phyloP scores from a whole-genome alignment of 768 basidiomycete genomes.

The Astraeus odoratus region DNA sequence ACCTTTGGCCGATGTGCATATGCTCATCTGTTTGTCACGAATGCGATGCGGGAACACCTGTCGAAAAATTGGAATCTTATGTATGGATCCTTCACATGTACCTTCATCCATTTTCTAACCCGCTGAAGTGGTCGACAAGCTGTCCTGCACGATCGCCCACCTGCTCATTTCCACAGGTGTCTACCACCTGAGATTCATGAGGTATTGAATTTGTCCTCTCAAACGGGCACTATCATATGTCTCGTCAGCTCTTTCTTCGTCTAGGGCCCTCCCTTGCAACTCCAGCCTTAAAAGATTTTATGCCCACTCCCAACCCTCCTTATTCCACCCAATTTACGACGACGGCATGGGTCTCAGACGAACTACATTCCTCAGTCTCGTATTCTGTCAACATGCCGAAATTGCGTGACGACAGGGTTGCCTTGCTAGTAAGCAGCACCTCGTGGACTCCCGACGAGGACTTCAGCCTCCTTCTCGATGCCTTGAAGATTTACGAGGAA shows the following conservation, averaged over 20 bases:
- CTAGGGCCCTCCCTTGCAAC: conserved; percentile 34
- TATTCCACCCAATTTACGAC: conserved; percentile 60
- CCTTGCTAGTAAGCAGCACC: conserved; percentile 84
- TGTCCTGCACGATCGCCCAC: conserved; percentile 87
- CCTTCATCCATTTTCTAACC: background rate
- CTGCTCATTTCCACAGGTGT: conserved; percentile 70
- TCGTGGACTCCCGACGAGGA: conserved; percentile 99
- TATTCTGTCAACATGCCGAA: conserved; percentile 32
- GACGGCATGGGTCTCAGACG: conserved; percentile 15
- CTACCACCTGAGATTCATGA: conserved; percentile 71
- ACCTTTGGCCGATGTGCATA: conserved; percentile 76
- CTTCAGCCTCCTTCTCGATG: conserved; percentile 75
- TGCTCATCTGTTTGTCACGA: conserved; percentile 90
- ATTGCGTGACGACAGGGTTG: conserved; percentile 70
- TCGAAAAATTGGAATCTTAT: conserved; percentile 65
- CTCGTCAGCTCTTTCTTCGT: conserved; percentile 43
- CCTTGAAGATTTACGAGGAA: conserved; percentile 63
- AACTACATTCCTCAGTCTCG: conserved; percentile 21
- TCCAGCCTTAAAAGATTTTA: conserved; percentile 37
- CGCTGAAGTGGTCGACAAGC: conserved; percentile 61
- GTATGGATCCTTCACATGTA: conserved; percentile 38
- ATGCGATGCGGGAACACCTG: conserved; percentile 73
- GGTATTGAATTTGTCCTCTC: conserved; percentile 29
- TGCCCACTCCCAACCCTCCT: conserved; percentile 45
- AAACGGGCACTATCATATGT: conserved; percentile 1